A percentile compares a stretch with the other conserved stretches of the same genome.
These are phyloP conservation scores for Talaromyces piceae DNA, from an alignment of 2,329 filamentous ascomycete genomes.

Conservation along the genomic window DNA sequence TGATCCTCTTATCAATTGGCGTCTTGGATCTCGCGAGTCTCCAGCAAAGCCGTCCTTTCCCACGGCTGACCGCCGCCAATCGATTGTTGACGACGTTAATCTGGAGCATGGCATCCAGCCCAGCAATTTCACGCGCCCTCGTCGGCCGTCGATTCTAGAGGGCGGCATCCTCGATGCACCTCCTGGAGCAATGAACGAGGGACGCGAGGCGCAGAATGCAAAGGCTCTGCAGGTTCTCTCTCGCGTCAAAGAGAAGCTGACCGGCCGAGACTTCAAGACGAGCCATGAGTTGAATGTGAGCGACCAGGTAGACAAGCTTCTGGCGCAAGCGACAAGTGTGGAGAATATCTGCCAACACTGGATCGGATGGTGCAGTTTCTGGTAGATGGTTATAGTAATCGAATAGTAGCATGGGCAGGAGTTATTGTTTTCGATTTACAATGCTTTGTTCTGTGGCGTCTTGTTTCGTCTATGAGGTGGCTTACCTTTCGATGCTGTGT, in stretches of 20 bases:
- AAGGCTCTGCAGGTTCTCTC: constrained; percentile 84
- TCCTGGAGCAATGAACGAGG: constrained; percentile 36
- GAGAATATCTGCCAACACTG: constrained; percentile 99
- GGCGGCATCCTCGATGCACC: constrained; percentile 38
- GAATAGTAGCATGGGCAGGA: constrained; percentile 1
- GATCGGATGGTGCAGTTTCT: constrained; percentile 98
- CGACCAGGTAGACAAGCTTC: constrained; percentile 86
- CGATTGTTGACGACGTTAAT: constrained; percentile 47
- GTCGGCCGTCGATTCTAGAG: constrained; percentile 64
- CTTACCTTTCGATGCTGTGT: not conserved
- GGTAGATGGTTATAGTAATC: constrained; percentile 45
- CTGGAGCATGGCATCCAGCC: constrained; percentile 48
- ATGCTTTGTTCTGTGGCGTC: not conserved
- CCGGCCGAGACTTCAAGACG: constrained; percentile 83
- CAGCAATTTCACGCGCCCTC: constrained; percentile 58
- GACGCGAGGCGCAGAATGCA: constrained; percentile 79
- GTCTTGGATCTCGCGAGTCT: constrained; percentile 60
- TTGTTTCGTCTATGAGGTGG: constrained; percentile 5
- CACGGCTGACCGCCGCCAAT: constrained; percentile 51
- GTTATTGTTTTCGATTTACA: not conserved
- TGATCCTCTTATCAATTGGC: constrained; percentile 97
- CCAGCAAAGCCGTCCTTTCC: constrained; percentile 53
- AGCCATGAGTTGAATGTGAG: constrained; percentile 77
- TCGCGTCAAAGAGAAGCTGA: constrained; percentile 91
- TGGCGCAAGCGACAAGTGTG: constrained; percentile 90